Evolutionary conservation across 352 stramenopile genomes (phyloP), one percentile per base, ranked within the genome.

Genomic region (Phytophthora lateralis): DNA sequence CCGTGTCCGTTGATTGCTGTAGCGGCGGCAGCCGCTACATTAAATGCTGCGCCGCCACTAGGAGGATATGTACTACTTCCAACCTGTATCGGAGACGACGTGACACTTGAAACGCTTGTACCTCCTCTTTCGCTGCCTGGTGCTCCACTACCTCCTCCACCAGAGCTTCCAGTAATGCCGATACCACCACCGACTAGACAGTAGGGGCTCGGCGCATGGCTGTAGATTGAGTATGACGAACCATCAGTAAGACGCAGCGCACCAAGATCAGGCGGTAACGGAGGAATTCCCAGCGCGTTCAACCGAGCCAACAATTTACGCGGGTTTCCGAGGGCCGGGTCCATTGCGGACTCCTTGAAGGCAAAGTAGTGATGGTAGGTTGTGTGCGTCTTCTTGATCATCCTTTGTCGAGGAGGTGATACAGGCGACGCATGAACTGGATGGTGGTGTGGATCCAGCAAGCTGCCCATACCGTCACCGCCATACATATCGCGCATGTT

Each of bases 221-320:
- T 88, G 58, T 95, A 92, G 27, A 93, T 95, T n/a, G 85, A 92
- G 53, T 88, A 93, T 20, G 71, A 56, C 8, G 69, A 78, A 26
- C 84, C 80, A 66, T 93, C 82, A 0, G 73, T 55, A 39, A 91
- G 75, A 11, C 85, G 85, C 21, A 97, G 49, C 18, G 86, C 75
- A 15, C 94, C 93, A 60, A 98, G 79, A 70, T 96, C 85, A 27
- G 91, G 92, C 12, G 95, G 89, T 24, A 99, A 72, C 12, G 95
- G 91, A 32, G 97, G 96, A 20, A 98, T 92, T 7, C 93, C 78
- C 32, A 99, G 73, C 8, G 91, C 88, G 45, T 93, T 92, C 24
- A 99, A 71, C 46, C 96, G 88, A n/a, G 79, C 92, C 0, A 97
- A 27, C 60, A 95, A 54, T 70, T 98, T 96, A n/a, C 86, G 77